These are phyloP conservation scores for Ogataea dorogensis DNA, from an alignment of 805 yeast genomes.

Conservation along the genomic window DNA sequence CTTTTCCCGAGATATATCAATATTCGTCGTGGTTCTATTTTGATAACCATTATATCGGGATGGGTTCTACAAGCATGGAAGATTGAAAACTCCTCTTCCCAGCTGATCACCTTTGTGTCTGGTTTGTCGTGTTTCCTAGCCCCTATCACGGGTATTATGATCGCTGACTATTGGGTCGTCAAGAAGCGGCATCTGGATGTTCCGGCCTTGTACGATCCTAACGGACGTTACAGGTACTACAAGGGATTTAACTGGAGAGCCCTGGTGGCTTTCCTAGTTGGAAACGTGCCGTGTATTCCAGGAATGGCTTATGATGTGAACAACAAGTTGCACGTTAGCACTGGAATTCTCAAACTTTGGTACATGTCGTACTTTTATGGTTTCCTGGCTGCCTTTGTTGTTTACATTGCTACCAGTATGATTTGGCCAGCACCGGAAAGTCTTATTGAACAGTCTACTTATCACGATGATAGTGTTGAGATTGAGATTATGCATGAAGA, in stretches of 20 bases:
- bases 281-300: constrained; percentile 40
- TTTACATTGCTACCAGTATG: constrained; percentile 25
- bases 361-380: constrained; percentile 34
- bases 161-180: constrained; percentile 40
- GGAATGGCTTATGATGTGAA: constrained; percentile 36
- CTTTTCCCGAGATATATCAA: constrained; percentile 57
- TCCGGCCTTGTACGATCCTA: constrained; percentile 34
- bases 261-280: constrained; percentile 36
- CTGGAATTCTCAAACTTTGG: constrained; percentile 29
- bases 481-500: constrained; percentile 9
- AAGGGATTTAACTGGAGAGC: constrained; percentile 47
- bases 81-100: constrained; percentile 36
- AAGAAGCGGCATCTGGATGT: constrained; percentile 37
- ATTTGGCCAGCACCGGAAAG: constrained; percentile 18
- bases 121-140: constrained; percentile 39
- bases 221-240: constrained; percentile 40
- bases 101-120: constrained; percentile 37
- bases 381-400: constrained; percentile 28
- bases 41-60: constrained; percentile 34
- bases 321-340: constrained; percentile 22
- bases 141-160: constrained; percentile 39
- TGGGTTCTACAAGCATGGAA: constrained; percentile 43
- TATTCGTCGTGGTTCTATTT: constrained; percentile 52
- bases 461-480: constrained; percentile 7
- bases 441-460: constrained; percentile 8